These are phyloP conservation scores for Populus hybrid DNA, from an alignment of 441 rosid genomes.

Conservation along the genomic window DNA sequence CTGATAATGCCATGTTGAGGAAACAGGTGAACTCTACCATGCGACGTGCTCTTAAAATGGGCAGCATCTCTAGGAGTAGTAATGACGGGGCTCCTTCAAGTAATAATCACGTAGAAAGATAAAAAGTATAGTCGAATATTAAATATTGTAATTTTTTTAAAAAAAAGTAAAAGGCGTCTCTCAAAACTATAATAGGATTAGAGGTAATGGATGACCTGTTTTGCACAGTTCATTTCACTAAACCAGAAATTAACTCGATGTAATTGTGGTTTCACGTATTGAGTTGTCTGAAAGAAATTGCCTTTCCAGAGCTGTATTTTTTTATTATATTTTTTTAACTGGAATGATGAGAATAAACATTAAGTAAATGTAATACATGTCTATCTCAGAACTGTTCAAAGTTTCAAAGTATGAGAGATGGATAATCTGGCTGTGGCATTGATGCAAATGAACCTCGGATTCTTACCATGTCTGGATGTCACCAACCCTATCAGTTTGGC, in stretches of 20 bases:
- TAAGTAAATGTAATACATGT: not conserved
- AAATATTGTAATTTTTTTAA: not conserved
- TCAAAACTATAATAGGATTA: not conserved
- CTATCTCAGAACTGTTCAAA: not conserved
- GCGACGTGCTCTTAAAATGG: slow-evolving; percentile 41
- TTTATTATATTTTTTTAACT: not conserved
- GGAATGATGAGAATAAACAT: not conserved
- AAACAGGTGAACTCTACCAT: slow-evolving; percentile 61
- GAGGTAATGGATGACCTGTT: not conserved
- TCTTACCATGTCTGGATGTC: too few relatives aligned
- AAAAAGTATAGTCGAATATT: slow-evolving; percentile 6
- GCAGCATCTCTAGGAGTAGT: slow-evolving; percentile 24
- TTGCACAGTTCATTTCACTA: slow-evolving; percentile 3
- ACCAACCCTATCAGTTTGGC: not conserved
- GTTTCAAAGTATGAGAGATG: not conserved
- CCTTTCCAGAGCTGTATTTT: not conserved
- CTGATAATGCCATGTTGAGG: slow-evolving; percentile 61
- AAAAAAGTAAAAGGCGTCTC: not conserved
- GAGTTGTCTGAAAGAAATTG: not conserved
- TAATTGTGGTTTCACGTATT: slow-evolving; percentile 20
- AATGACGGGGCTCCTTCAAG: slow-evolving; percentile 21
- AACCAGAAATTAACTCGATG: not conserved
- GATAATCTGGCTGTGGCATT: too few relatives aligned
- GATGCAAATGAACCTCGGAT: too few relatives aligned
- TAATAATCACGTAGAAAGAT: slow-evolving; percentile 31